phyloP scores from a whole-genome alignment of 208 protist genomes.

The Wallacemonas sp. region DNA sequence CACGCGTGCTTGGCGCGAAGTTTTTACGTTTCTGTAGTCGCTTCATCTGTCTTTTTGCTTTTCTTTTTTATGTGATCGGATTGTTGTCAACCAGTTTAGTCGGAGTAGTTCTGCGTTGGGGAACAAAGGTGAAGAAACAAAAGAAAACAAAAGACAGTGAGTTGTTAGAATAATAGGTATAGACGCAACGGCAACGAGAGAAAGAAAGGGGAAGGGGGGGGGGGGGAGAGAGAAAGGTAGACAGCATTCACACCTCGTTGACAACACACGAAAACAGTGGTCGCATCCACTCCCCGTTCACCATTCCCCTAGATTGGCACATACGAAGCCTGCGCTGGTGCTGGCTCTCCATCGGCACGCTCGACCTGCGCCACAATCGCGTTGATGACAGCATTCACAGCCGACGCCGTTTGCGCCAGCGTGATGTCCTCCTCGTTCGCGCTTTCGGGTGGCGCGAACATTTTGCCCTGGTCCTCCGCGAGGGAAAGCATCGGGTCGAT shows the following conservation, averaged over 20 bases:
- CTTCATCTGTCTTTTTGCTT: too few species aligned
- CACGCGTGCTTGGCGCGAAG: too few species aligned
- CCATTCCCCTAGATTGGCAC: too few species aligned
- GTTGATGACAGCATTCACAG: slow-evolving; percentile 54
- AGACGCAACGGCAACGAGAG: background rate
- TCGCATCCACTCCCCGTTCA: too few species aligned
- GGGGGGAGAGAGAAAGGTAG: background rate
- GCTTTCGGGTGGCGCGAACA: slow-evolving; percentile 38
- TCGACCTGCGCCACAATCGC: slow-evolving; percentile 63
- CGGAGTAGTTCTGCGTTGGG: too few species aligned
- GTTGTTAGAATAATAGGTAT: slow-evolving; percentile 5
- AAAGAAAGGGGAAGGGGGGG: too few species aligned
- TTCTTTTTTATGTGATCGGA: too few species aligned
- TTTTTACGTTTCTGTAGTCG: background rate
- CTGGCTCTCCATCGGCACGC: slow-evolving; percentile 22
- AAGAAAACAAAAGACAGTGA: background rate
- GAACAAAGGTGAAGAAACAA: too few species aligned
- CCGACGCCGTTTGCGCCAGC: slow-evolving; percentile 40
- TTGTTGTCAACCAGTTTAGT: background rate
- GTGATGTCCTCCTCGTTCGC: slow-evolving; percentile 16
- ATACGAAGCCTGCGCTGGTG: background rate
- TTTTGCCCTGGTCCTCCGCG: slow-evolving; percentile 71
- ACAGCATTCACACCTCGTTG: background rate
- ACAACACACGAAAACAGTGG: too few species aligned
- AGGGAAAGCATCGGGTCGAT: slow-evolving; percentile 79